A percentile compares a stretch with the other conserved stretches of the same genome.
Conservation (phyloP, 306 rosid genomes). For the Mucuna pruriens region DNA sequence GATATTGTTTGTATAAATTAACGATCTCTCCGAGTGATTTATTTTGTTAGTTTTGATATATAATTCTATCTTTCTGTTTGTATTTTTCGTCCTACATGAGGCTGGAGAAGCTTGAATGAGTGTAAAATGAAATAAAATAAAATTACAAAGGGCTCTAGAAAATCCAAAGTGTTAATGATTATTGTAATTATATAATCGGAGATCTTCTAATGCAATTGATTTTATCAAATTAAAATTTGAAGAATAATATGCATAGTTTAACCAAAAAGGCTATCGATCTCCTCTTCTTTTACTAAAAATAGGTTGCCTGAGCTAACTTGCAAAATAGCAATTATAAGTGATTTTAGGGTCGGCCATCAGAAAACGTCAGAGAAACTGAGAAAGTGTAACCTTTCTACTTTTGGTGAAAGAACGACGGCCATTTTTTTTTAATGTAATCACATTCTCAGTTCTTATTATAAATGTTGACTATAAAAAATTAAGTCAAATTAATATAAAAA, state of each 20-base stretch:
- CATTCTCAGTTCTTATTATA: no score
- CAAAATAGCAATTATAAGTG: neutral
- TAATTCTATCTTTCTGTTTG: neutral
- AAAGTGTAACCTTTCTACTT: neutral
- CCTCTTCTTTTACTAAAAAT: neutral
- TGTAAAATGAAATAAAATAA: neutral
- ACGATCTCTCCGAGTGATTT: neutral
- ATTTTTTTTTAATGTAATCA: no score
- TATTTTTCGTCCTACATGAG: neutral
- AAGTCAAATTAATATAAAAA: no score
- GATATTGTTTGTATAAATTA: neutral
- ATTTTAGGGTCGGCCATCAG: neutral
- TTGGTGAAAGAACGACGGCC: neutral
- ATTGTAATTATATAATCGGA: neutral
- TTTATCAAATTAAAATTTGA: neutral
- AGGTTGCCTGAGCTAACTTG: neutral
- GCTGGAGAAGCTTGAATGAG: neutral
- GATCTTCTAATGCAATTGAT: neutral
- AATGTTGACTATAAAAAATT: no score
- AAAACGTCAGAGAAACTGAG: neutral
- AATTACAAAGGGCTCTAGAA: neutral
- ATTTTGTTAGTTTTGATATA: neutral
- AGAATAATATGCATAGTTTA: neutral
- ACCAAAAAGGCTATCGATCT: neutral
- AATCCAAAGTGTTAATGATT: neutral